Evolutionary conservation across 148 eudicot species (phyloP), one percentile per base, ranked within the genome.

Genomic region (Arbutus unedo): DNA sequence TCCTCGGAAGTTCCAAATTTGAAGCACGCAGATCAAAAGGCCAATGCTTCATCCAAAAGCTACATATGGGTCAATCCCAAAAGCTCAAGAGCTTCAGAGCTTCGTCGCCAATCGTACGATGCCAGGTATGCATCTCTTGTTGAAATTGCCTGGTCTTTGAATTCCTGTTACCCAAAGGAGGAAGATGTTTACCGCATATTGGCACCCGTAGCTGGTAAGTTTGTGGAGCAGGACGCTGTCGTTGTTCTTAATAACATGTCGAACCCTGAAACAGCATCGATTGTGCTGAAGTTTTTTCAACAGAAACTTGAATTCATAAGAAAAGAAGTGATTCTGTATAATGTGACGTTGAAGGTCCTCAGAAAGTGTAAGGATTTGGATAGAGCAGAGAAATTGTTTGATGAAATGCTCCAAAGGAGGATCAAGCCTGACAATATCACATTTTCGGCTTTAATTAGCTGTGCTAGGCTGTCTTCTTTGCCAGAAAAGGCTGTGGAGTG

Each of bases 11-110:
- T 55, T n/a, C 77, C 84, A 50, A 74, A 80, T 62, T 77, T 86
- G 21, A 57, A 60, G 41, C 49, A 49, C 81, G 78, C 84, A 14
- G 78, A 87, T 74, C 71, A 72, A 25, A 78, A 84, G 77, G 23
- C 59, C 60, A 55, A 6, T 5, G 54, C 83, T 50, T 72, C 82
- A 8, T 74, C 90, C 2, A 91, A 89, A 81, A 79, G 60, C 73
- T 79, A 84, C 82, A 73, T 91, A 5, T 95, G 98, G 98, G 93
- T 95, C 82, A 93, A 95, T 80, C 98, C 98, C 57, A 90, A 82
- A 3, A 89, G 92, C 83, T 90, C 93, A 81, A 85, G 90, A 84
- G 94, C 98, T 50, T 66, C 92, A 0, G 80, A 86, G 57, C 88
- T 89, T 18, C 89, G 87, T 45, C 83, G 81, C 38, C 83, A 81